phyloP scores from a whole-genome alignment of 768 basidiomycete genomes.

The Tulasnella sp. region DNA sequence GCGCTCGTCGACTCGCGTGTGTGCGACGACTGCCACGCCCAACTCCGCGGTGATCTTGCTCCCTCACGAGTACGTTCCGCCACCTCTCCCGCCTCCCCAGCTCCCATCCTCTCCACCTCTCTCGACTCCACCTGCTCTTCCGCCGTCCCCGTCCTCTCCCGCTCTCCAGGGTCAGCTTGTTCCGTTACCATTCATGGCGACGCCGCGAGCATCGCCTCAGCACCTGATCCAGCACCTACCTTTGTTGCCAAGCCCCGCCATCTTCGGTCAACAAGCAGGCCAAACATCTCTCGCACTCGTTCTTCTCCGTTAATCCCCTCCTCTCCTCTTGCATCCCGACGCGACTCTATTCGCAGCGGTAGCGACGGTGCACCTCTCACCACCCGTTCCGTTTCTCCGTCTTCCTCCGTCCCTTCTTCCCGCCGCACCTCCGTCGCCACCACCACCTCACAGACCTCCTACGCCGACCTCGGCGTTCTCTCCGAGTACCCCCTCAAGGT shows the following conservation, averaged over 20 bases:
- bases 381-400: conserved; percentile 25
- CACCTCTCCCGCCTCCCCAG: conserved; percentile 22
- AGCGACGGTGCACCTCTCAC: conserved; percentile 12
- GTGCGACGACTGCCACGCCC: conserved; percentile 66
- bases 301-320: conserved; percentile 20
- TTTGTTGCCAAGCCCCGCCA: neutral
- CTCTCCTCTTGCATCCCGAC: conserved; percentile 29
- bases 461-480: conserved; percentile 48
- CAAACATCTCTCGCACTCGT: neutral
- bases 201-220: neutral
- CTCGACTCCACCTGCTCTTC: neutral
- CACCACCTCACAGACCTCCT: conserved; percentile 28
- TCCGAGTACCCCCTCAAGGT: conserved; percentile 61
- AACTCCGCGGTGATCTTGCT: conserved; percentile 45
- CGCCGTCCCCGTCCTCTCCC: neutral
- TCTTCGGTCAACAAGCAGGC: neutral
- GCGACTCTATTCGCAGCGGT: conserved; percentile 30
- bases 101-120: conserved; percentile 31
- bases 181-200: neutral
- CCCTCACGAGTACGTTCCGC: conserved; percentile 1
- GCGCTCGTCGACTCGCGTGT: conserved; percentile 50
- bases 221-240: neutral
- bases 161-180: neutral
- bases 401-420: conserved; percentile 22
- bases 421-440: conserved; percentile 24